Conservation (phyloP, 805 yeast genomes). For the Candida morakotiae region DNA sequence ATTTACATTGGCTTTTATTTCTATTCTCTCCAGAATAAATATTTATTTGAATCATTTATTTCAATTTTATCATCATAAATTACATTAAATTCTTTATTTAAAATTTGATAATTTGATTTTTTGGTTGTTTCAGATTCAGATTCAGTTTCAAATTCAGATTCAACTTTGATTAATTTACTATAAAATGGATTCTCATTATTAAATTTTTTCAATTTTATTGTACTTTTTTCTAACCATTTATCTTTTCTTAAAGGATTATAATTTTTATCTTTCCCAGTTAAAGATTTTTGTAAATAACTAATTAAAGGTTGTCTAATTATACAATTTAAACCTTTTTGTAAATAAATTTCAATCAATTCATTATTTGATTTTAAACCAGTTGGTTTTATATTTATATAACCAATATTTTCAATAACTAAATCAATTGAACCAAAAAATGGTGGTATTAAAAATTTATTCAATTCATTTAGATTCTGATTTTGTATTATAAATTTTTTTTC, state of each 20-base stretch:
- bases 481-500: conserved; percentile 9
- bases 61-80: not conserved
- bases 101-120: not conserved
- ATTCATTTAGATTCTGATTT: conserved; percentile 19
- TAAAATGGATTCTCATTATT: conserved; percentile 13
- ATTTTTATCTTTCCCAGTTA: conserved; percentile 25
- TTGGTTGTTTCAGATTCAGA: not conserved
- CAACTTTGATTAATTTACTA: conserved; percentile 14
- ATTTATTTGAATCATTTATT: not conserved
- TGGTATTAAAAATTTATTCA: conserved; percentile 51
- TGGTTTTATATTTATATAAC: conserved; percentile 57
- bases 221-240: conserved; percentile 16
- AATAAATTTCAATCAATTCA: conserved; percentile 36
- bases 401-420: conserved; percentile 60
- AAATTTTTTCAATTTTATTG: conserved; percentile 14
- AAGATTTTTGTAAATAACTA: conserved; percentile 32
- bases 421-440: conserved; percentile 70
- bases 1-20: not conserved
- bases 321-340: conserved; percentile 53
- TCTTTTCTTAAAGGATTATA: conserved; percentile 20
- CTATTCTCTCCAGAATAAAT: not conserved
- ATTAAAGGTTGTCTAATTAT: conserved; percentile 52
- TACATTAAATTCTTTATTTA: not conserved
- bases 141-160: not conserved
- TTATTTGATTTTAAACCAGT: conserved; percentile 41